phyloP scores from a whole-genome alignment of 2,329 filamentous ascomycete species.

The Aureobasidium sp. region DNA sequence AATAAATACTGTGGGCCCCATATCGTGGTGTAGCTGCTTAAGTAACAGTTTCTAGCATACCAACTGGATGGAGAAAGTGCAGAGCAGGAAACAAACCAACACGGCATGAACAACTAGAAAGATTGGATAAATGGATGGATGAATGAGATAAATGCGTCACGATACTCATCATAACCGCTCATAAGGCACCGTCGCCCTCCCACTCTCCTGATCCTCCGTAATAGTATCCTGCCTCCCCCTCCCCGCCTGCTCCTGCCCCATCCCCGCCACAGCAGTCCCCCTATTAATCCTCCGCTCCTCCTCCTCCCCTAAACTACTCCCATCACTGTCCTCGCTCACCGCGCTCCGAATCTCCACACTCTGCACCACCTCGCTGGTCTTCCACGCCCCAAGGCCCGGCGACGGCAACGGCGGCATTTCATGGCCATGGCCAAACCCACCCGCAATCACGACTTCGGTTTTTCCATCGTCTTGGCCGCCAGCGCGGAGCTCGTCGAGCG shows the following conservation, averaged over 20 bases:
- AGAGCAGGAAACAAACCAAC: too few species aligned
- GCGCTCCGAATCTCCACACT: conserved; percentile 2
- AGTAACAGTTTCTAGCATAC: too few species aligned
- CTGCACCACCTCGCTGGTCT: neutral
- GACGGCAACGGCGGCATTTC: neutral
- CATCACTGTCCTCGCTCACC: neutral
- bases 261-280: neutral
- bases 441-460: neutral
- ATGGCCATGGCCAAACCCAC: neutral
- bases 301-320: neutral
- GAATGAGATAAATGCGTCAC: too few species aligned
- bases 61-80: too few species aligned
- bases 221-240: neutral
- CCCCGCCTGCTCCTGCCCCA: neutral
- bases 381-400: neutral
- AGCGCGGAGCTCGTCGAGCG: neutral
- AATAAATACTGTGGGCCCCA: too few species aligned
- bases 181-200: neutral
- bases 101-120: too few species aligned
- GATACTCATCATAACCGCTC: neutral
- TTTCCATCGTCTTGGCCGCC: neutral
- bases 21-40: too few species aligned
- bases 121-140: too few species aligned
- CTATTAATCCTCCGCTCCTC: neutral
- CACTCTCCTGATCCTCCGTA: neutral